Conservation (phyloP, 208 protist species). For the Leishmania aethiopica region DNA sequence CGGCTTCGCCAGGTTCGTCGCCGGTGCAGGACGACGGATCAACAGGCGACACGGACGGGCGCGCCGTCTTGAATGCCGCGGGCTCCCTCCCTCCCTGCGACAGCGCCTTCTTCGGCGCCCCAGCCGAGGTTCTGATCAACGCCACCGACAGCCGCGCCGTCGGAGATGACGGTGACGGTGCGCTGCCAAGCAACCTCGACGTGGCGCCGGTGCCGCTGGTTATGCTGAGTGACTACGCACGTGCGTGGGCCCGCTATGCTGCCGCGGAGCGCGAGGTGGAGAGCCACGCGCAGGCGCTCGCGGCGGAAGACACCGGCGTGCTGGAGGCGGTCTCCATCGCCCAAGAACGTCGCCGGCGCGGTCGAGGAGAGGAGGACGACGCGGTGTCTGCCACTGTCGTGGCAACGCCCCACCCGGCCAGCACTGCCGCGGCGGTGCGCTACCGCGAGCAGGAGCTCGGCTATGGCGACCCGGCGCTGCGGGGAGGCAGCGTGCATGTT, state of each 20-base stretch:
- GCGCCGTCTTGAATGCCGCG: background rate
- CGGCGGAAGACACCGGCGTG: slow-evolving; percentile 26
- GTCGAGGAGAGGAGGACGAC: background rate
- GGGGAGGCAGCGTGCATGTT: slow-evolving; percentile 15
- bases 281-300: slow-evolving; percentile 5
- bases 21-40: background rate
- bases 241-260: slow-evolving; percentile 15
- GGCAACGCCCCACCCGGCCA: background rate
- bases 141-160: background rate
- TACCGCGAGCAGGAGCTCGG: slow-evolving; percentile 24
- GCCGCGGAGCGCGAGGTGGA: slow-evolving; percentile 14
- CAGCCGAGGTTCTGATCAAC: slow-evolving; percentile 9
- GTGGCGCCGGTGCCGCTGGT: background rate
- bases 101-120: slow-evolving; percentile 20
- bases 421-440: slow-evolving; percentile 15
- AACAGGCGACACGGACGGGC: background rate
- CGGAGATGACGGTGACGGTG: background rate
- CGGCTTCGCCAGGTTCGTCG: background rate
- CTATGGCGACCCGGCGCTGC: background rate
- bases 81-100: slow-evolving; percentile 32
- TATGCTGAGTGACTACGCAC: slow-evolving; percentile 25
- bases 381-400: background rate
- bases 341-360: background rate
- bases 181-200: background rate
- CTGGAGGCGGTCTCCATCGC: slow-evolving; percentile 7